Evolutionary conservation across 805 yeast species (phyloP), one percentile per base, ranked within the genome.

Genomic region (Lachancea thermotolerans): DNA sequence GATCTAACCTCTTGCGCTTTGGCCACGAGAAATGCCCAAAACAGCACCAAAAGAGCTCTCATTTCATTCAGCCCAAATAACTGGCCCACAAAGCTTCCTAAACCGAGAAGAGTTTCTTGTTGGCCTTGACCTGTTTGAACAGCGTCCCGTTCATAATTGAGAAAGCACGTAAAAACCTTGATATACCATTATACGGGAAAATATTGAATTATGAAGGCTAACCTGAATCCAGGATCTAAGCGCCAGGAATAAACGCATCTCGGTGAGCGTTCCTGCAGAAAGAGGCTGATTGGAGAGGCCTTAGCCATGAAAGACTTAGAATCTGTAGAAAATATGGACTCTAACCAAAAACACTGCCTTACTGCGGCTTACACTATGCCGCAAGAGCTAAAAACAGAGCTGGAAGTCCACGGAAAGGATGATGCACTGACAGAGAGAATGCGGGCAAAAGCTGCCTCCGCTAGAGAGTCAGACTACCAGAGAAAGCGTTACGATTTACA

Each of bases 391-490:
- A 52, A 60, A 41, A 55, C 60, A 3, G 48, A 57, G 4, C 46
- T 58, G 8, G 64, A 60, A 37, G 52, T 51, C 11, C 63, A 60
- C 7, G 54, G 56, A 9, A 41, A 27, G 18, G 43, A 49, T 16
- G 65, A 55, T 10, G 64, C 55, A 10, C 48, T 60, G 46, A 48
- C 42, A 21, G 53, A 65, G 15, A 55, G 57, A 38, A 53, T 55
- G 36, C 48, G 56, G 15, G 47, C 51, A 5, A 58, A 63, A 42
- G 54, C 66, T 1, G 54, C 64, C 21, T 59, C 52, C 33, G 64
- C 66, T 3, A 64, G 70, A 15, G 79, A 74, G 52, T 64, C 67
- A 37, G 74, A 70, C 4, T 81, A 78, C 55, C 81, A 76, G 39
- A 67, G 61, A 47, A 67, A 70, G 48, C 53, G 71, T 27, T 59